Conservation (phyloP, 2,329 filamentous ascomycete species). For the Xylariaceae sp. region DNA sequence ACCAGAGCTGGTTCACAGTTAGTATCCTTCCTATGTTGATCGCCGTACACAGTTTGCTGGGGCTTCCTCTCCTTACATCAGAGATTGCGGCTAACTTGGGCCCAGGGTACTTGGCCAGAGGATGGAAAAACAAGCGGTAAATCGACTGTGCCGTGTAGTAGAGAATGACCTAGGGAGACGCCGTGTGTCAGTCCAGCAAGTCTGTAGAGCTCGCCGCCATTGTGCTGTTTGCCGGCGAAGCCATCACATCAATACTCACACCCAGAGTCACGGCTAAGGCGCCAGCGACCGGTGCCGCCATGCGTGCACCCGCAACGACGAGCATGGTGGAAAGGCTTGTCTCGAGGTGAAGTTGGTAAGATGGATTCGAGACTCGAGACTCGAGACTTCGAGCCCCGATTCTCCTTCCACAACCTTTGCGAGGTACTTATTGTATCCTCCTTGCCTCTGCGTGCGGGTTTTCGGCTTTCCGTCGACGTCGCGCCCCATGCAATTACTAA, state of each 20-base stretch:
- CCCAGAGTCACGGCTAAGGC: background rate
- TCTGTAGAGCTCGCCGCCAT: background rate
- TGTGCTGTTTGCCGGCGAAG: no score
- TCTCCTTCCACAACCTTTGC: no score
- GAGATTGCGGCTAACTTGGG: conserved; percentile 20
- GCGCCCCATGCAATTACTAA: no score
- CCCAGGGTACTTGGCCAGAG: conserved; percentile 20
- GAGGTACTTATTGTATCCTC: no score
- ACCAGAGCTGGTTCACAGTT: conserved; percentile 16
- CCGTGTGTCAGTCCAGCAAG: background rate
- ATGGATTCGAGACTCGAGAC: background rate
- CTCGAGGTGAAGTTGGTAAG: background rate
- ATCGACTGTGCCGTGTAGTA: conserved; percentile 4
- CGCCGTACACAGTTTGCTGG: background rate
- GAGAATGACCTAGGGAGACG: background rate
- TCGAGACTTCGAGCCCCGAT: background rate
- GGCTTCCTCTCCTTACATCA: conserved; percentile 7
- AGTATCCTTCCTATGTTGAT: background rate
- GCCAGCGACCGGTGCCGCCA: conserved; percentile 2
- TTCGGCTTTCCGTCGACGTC: no score
- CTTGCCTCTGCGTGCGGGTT: no score
- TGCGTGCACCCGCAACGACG: conserved; percentile 1
- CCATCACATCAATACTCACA: background rate
- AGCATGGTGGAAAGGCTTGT: conserved; percentile 1
- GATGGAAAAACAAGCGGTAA: conserved; percentile 19